Evolutionary conservation across 1,284 basidiomycete genomes (phyloP).

Genomic region (Omphalotus olearius): DNA sequence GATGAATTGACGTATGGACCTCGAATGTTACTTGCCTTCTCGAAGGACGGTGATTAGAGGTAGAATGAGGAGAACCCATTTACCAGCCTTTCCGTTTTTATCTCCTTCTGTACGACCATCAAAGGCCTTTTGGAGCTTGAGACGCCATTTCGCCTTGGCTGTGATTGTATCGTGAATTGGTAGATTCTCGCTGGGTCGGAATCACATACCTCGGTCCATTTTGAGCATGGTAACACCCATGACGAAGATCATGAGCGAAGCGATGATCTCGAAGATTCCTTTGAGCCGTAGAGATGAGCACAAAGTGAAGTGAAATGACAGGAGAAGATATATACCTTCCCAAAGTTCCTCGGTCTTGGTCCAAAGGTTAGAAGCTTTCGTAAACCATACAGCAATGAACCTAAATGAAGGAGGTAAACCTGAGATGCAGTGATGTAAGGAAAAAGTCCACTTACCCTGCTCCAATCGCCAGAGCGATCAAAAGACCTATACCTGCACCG

Average conservation of each 20-base stretch:
- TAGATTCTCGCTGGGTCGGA: background rate
- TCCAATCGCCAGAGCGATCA: slow-evolving; percentile 74
- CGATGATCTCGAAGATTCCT: slow-evolving; percentile 82
- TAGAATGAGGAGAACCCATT: slow-evolving; percentile 85
- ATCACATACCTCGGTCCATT: slow-evolving; percentile 46
- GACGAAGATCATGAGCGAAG: slow-evolving; percentile 76
- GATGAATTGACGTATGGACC: background rate
- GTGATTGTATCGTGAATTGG: background rate
- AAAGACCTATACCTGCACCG: slow-evolving; percentile 71
- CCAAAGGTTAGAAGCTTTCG: slow-evolving; percentile 70
- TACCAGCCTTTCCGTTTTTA: slow-evolving; percentile 47
- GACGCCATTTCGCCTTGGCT: slow-evolving; percentile 86
- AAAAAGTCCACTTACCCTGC: slow-evolving; percentile 40
- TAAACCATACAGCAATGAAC: slow-evolving; percentile 82
- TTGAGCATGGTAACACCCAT: slow-evolving; percentile 80
- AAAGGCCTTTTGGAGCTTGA: slow-evolving; percentile 83
- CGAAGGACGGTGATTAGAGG: slow-evolving; percentile 88
- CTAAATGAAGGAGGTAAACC: slow-evolving; percentile 19
- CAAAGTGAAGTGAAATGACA: background rate
- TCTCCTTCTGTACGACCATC: slow-evolving; percentile 39
- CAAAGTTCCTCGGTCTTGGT: slow-evolving; percentile 70
- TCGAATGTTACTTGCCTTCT: slow-evolving; percentile 56
- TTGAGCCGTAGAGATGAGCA: slow-evolving; percentile 28
- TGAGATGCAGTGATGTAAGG: background rate
- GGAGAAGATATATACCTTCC: slow-evolving; percentile 42